Percentiles rank a stretch among this genome's conserved stretches.
Evolutionary conservation across 495 filamentous ascomycete species (phyloP).

Genomic region (Chaetomidium leptoderma): DNA sequence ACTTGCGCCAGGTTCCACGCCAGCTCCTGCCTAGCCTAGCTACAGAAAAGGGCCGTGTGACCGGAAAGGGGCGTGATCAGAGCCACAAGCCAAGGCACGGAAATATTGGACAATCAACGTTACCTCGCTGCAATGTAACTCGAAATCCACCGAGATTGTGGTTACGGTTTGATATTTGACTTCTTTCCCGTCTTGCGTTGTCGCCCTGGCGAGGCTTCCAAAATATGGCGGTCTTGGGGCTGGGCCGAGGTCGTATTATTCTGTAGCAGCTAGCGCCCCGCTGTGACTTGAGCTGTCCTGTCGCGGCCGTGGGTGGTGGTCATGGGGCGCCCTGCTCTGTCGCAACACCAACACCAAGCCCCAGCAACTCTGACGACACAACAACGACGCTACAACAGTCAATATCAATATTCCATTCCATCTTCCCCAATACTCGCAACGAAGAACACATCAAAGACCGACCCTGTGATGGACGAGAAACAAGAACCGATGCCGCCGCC

Average conservation of each 20-base stretch:
- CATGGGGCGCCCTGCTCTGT: background rate
- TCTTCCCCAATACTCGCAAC: background rate
- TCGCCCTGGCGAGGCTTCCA: too few relatives aligned
- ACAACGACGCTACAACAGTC: background rate
- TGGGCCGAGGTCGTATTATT: too few relatives aligned
- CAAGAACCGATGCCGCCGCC: constrained; percentile 16
- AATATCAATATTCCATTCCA: background rate
- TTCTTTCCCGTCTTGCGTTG: too few relatives aligned
- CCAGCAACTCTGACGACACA: background rate
- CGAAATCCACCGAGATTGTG: too few relatives aligned
- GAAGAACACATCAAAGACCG: too few relatives aligned
- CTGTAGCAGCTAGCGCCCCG: background rate
- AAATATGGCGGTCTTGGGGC: too few relatives aligned
- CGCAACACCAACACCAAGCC: background rate
- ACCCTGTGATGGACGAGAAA: constrained; percentile 19
- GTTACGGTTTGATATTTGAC: too few relatives aligned
- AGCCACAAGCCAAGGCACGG: too few relatives aligned
- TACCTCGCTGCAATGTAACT: too few relatives aligned
- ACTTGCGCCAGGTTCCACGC: background rate
- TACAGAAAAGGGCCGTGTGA: background rate
- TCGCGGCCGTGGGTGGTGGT: too few relatives aligned
- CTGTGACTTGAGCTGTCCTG: background rate
- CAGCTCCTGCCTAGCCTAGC: background rate
- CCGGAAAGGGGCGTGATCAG: background rate
- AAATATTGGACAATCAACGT: too few relatives aligned